These are phyloP conservation scores for Verbena officinalis DNA, from an alignment of 257 asterid species.

Conservation along the genomic window DNA sequence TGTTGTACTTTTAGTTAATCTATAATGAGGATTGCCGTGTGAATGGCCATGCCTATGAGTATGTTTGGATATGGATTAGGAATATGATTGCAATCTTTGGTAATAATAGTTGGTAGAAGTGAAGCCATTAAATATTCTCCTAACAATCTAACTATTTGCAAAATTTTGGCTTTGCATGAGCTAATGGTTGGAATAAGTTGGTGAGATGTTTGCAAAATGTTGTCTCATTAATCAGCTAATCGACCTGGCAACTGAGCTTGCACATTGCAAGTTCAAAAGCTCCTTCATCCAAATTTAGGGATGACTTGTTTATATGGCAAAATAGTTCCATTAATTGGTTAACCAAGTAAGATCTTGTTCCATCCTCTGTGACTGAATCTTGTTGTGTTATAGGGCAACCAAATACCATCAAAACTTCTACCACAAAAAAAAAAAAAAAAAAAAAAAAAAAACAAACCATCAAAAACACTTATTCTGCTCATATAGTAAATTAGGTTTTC, in stretches of 20 bases:
- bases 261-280: neutral
- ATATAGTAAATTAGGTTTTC: neutral
- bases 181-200: no score
- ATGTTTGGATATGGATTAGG: neutral
- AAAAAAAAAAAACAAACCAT: no score
- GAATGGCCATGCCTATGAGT: neutral
- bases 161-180: no score
- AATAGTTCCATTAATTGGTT: slow-evolving; percentile 10
- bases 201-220: no score
- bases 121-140: neutral
- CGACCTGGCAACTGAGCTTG: neutral
- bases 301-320: neutral
- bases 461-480: neutral
- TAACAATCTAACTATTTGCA: neutral
- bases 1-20: neutral
- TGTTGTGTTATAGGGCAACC: no score
- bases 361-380: no score
- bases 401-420: no score
- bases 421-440: no score
- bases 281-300: neutral
- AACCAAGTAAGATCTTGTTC: neutral
- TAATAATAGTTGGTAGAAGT: neutral
- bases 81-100: slow-evolving; percentile 6
- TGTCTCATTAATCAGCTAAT: no score
- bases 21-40: neutral